Conservation (phyloP, 257 asterid species). For the Primulina eburnea region DNA sequence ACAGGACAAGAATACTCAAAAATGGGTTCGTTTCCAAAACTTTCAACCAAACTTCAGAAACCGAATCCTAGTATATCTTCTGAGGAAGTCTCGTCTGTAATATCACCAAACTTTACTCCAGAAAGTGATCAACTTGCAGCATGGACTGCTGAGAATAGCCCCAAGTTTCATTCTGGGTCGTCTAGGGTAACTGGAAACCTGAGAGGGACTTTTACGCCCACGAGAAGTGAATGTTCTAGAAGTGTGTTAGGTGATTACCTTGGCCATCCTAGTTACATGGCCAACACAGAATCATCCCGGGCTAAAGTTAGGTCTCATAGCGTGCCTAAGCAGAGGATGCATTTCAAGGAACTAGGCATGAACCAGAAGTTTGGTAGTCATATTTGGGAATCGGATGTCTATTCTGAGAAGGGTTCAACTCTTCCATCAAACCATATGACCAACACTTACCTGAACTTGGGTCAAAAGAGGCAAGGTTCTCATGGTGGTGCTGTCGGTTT, state of each 20-base stretch:
- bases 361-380: constrained; percentile 31
- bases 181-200: constrained; percentile 49
- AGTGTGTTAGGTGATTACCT: constrained; percentile 57
- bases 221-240: constrained; percentile 65
- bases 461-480: constrained; percentile 33
- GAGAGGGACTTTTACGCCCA: constrained; percentile 59
- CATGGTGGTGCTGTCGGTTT: constrained; percentile 23
- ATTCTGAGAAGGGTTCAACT: constrained; percentile 58
- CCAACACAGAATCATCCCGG: constrained; percentile 68
- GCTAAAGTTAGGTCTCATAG: constrained; percentile 89
- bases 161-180: constrained; percentile 51
- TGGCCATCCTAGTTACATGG: constrained; percentile 79
- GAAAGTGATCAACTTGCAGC: constrained; percentile 41
- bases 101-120: constrained; percentile 40
- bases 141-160: constrained; percentile 62
- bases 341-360: constrained; percentile 45
- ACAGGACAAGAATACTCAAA: constrained; percentile 37
- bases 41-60: constrained; percentile 43
- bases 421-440: constrained; percentile 30
- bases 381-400: constrained; percentile 53
- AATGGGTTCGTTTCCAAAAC: constrained; percentile 33
- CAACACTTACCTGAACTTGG: constrained; percentile 26
- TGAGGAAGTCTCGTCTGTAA: constrained; percentile 54
- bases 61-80: constrained; percentile 78
- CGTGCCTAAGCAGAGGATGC: constrained; percentile 87